Base-by-base conservation (phyloP, 2,329 filamentous ascomycete genomes). In the Arachnopeziza araneosa region DNA sequence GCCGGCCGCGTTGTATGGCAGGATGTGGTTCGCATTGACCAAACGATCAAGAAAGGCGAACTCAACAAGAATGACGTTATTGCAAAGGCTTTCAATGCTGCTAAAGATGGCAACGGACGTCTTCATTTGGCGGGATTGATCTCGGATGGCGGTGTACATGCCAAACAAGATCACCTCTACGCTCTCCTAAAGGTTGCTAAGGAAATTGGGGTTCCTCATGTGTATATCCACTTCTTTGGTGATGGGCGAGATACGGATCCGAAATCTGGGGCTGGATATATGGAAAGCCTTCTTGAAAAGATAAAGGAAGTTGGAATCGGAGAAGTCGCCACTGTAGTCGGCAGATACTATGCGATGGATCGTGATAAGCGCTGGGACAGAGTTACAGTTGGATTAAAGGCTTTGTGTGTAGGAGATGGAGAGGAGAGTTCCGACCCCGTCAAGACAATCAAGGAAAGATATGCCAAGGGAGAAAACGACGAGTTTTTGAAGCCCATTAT, bases 401-500 rank as follows among this genome's bases (percentile, higher is more conserved):
- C 65, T 62, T 74, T 99, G 69, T 79, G 96, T 52, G 80, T 84
- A 14, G 93, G 95, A 62, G 91, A 97, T 76, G 95, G 95, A 61
- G 92, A 97, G 76, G 84, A 87, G 62, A 90, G 86, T 75, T 84
- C 82, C 52, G 95, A 99, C 75, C 91, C 92, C 5, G 86, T 98
- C 62, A 85, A 89, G 75, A 90, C 91, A 17, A 86, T 99, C 75
- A 88, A 91, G 80, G 89, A 90, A 74, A 86, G 91, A 70, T 99
- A 99, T 74, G 87, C 87, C 70, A 88, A 89, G 72, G 88, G 85
- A 59, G 91, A 98, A 81, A 96, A 86, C 61, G 95, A 99, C 73
- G 95, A 99, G 82, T 99, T 99, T 84, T 80, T 99, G 69, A 97
- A 96, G 79, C 95, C 95, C 68, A 98, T 99, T 75, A 92, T 99